Evolutionary conservation across 768 basidiomycete genomes (phyloP).

Genomic region (Kwoniella heveanensis): DNA sequence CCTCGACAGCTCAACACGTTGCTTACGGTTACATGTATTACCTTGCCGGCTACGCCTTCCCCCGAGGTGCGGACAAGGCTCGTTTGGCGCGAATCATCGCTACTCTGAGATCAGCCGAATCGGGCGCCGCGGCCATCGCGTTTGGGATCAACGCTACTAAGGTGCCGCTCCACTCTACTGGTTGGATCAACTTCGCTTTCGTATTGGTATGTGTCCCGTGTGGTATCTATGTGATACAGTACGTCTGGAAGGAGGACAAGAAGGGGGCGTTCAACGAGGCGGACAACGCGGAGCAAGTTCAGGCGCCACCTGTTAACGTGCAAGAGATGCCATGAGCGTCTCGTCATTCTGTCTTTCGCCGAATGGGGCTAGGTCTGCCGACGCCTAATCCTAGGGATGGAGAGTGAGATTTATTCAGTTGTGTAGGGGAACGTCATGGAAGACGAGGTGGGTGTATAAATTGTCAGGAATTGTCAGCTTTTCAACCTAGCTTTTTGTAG

Average conservation of each 20-base stretch:
- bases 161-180: constrained; percentile 13
- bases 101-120: constrained; percentile 25
- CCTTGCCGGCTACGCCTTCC: constrained; percentile 15
- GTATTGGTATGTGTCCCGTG: constrained; percentile 13
- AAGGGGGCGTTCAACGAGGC: constrained; percentile 18
- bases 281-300: background rate
- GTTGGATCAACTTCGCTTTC: constrained; percentile 26
- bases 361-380: too few species aligned
- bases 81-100: constrained; percentile 20
- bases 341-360: too few species aligned
- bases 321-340: constrained; percentile 10
- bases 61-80: constrained; percentile 13
- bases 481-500: too few species aligned
- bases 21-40: constrained; percentile 24
- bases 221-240: constrained; percentile 22
- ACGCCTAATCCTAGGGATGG: too few species aligned
- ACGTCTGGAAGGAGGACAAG: constrained; percentile 24
- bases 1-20: constrained; percentile 8
- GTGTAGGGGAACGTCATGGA: too few species aligned
- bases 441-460: too few species aligned
- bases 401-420: too few species aligned
- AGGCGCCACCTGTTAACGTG: constrained; percentile 1
- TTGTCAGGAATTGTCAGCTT: too few species aligned
- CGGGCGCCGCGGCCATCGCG: constrained; percentile 23
- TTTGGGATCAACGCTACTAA: constrained; percentile 25